These are phyloP conservation scores for Ceratocystiopsis sp. DNA, from an alignment of 2,329 filamentous ascomycete species.

Conservation along the genomic window DNA sequence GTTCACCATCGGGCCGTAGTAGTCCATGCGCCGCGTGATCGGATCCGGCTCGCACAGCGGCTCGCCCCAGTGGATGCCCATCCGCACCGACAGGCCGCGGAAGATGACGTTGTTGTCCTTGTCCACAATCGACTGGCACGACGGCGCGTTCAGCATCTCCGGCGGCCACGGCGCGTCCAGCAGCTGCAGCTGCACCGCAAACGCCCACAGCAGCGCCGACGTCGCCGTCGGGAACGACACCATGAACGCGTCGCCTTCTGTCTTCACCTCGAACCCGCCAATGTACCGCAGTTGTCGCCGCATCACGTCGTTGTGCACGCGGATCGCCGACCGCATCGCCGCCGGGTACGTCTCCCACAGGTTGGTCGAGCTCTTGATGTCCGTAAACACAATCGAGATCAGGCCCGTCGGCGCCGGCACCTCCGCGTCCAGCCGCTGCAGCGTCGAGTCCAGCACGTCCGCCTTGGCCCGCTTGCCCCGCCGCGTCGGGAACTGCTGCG, in stretches of 20 bases:
- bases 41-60: constrained; percentile 93
- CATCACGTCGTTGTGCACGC: constrained; percentile 95
- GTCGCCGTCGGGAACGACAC: constrained; percentile 95
- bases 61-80: constrained; percentile 93
- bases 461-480: constrained; percentile 46
- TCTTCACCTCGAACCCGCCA: constrained; percentile 97
- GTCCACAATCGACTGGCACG: constrained; percentile 69
- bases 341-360: constrained; percentile 92
- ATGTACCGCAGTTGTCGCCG: constrained; percentile 82
- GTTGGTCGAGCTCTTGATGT: constrained; percentile 96
- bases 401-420: constrained; percentile 84
- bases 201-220: constrained; percentile 87
- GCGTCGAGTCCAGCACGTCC: constrained; percentile 64
- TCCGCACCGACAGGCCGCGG: constrained; percentile 82
- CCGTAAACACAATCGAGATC: constrained; percentile 88
- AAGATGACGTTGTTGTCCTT: constrained; percentile 82
- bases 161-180: constrained; percentile 85
- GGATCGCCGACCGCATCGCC: constrained; percentile 93
- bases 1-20: constrained; percentile 99
- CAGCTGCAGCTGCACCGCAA: constrained; percentile 77
- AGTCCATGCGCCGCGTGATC: constrained; percentile 95
- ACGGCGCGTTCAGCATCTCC: constrained; percentile 74
- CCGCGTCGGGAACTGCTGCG: constrained; percentile 40
- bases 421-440: constrained; percentile 75
- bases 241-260: constrained; percentile 99